A percentile compares a stretch with the other conserved stretches of the same genome.
These are phyloP conservation scores for Penicillium rolfsii DNA, from an alignment of 2,329 filamentous ascomycete genomes.

Conservation along the genomic window DNA sequence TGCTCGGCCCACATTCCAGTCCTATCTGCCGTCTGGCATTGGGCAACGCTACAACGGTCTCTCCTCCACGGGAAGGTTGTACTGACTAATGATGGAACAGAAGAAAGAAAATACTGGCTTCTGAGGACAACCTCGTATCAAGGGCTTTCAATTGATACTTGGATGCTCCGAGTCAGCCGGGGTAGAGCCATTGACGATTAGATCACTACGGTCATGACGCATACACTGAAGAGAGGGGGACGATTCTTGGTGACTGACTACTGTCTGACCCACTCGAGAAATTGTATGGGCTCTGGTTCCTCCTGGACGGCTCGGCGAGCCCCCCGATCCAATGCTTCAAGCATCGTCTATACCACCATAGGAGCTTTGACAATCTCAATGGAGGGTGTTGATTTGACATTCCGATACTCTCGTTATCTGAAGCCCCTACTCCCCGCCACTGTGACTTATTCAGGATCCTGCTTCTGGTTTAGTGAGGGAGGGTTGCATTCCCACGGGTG, in stretches of 20 bases:
- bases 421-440: slow-evolving; percentile 30
- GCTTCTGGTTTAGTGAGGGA: slow-evolving; percentile 38
- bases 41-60: slow-evolving; percentile 17
- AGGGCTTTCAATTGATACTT: slow-evolving; percentile 21
- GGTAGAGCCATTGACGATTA: slow-evolving; percentile 23
- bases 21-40: slow-evolving; percentile 25
- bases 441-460: slow-evolving; percentile 31
- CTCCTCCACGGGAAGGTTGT: slow-evolving; percentile 9
- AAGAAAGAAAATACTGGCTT: not conserved
- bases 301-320: slow-evolving; percentile 18
- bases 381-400: slow-evolving; percentile 26
- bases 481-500: slow-evolving; percentile 43
- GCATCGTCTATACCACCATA: slow-evolving; percentile 7
- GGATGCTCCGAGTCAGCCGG: slow-evolving; percentile 17
- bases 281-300: slow-evolving; percentile 13
- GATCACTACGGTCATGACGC: slow-evolving; percentile 37
- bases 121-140: slow-evolving; percentile 1
- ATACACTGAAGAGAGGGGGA: slow-evolving; percentile 33
- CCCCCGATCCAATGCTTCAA: slow-evolving; percentile 20
- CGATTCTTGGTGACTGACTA: slow-evolving; percentile 3
- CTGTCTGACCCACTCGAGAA: not conserved
- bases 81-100: slow-evolving; percentile 12
- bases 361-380: slow-evolving; percentile 12
- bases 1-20: slow-evolving; percentile 34
- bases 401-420: slow-evolving; percentile 1